Evolutionary conservation across 371 early-diverging fungal species (phyloP), one percentile per base, ranked within the genome.

Genomic region (Rhizopus stolonifer): DNA sequence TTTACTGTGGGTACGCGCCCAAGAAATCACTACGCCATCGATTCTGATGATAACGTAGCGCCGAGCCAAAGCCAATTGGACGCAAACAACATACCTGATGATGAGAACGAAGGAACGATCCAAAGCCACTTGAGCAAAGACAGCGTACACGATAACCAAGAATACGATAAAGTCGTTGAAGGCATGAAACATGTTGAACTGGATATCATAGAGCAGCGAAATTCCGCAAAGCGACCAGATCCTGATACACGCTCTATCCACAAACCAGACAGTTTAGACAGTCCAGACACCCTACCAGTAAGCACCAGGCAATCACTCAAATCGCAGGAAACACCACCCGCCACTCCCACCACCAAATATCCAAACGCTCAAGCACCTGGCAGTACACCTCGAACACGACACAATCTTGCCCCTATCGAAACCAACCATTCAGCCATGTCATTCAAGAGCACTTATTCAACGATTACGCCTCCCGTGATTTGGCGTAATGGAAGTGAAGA

Each of bases 1-100:
- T 61, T 75, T 39, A 58, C 57, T n/a, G 56, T 75, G 19, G 75
- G 75, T n/a, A 75, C 75, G 2, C 65, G 52, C 21, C 72, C 75
- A 2, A 69, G 56, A 32, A 61, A 65, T 23, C 49, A 59, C 1
- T 56, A 67, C 18, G 56, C 58, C 13, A 75, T 75, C 22, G 75
- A 75, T 21, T 65, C 63, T 39, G 74, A 73, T 34, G 70, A 69
- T 11, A 14, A 36, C 4, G 4, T 11, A 29, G 29, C 6, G 42
- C n/a, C n/a, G n/a, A n/a, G n/a, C n/a, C n/a, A n/a, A n/a, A n/a
- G n/a, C n/a, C n/a, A n/a, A n/a, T n/a, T n/a, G n/a, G n/a, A n/a
- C n/a, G 11, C 36, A n/a, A 36, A 6, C 13, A 36, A 36, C 0
- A 44, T 45, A 5, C 33, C 43, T 5, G 60, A 60, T 4, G 48